Percentiles rank a stretch among this genome's conserved stretches.
Evolutionary conservation across 148 eudicot genomes (phyloP).

Genomic region (Euryodendron excelsum): DNA sequence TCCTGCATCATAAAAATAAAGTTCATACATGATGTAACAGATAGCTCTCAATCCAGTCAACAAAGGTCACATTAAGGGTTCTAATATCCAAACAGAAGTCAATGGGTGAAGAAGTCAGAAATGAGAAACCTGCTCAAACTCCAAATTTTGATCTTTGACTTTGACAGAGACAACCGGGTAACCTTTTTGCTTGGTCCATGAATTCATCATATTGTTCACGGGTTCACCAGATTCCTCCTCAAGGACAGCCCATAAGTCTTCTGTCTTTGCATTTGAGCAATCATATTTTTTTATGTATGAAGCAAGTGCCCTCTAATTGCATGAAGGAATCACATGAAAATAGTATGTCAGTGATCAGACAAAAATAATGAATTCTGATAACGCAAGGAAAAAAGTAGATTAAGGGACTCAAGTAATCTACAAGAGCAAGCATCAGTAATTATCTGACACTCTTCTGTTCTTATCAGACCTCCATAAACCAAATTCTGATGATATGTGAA

Average conservation of each 20-base stretch:
- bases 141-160: conserved; percentile 58
- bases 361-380: not conserved
- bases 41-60: conserved; percentile 1
- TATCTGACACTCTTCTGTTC: not conserved
- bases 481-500: not conserved
- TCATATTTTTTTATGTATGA: conserved; percentile 74
- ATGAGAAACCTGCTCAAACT: conserved; percentile 70
- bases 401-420: not conserved
- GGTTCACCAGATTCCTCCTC: conserved; percentile 91
- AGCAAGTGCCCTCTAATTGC: conserved; percentile 82
- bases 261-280: conserved; percentile 94
- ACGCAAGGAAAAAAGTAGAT: not conserved
- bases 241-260: conserved; percentile 92
- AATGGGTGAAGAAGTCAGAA: not conserved
- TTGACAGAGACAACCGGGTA: conserved; percentile 87
- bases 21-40: not conserved
- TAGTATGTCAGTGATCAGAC: not conserved
- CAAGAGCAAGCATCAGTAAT: not conserved
- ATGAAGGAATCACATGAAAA: conserved; percentile 8
- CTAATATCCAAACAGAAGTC: not conserved
- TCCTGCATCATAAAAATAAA: not conserved
- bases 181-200: conserved; percentile 97
- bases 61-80: not conserved
- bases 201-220: conserved; percentile 77
- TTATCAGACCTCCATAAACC: not conserved